These are phyloP conservation scores for Tagetes erecta DNA, from an alignment of 129 eudicot species.

Conservation along the genomic window DNA sequence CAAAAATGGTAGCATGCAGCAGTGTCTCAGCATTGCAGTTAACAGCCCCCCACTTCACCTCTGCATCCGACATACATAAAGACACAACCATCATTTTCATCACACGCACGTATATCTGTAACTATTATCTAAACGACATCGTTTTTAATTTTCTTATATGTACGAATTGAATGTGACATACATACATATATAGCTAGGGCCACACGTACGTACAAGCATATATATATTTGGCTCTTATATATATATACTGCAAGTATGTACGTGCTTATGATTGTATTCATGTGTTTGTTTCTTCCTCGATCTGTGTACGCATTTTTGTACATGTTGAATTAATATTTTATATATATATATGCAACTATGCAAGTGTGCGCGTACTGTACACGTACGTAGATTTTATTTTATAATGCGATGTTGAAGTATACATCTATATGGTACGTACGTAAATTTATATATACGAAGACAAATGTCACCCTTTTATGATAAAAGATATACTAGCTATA, in stretches of 20 bases:
- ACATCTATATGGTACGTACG: too few relatives aligned
- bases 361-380: too few relatives aligned
- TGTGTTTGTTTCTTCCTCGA: neutral
- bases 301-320: neutral
- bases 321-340: neutral
- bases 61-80: conserved; percentile 14
- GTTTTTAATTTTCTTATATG: neutral
- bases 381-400: too few relatives aligned
- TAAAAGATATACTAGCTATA: too few relatives aligned
- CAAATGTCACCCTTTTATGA: too few relatives aligned
- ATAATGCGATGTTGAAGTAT: too few relatives aligned
- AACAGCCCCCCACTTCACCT: conserved; percentile 2
- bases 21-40: conserved; percentile 11
- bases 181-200: neutral
- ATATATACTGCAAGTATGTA: neutral
- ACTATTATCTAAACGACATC: neutral
- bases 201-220: neutral
- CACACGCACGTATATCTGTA: neutral
- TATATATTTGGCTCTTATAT: neutral
- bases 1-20: conserved; percentile 18
- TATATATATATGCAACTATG: too few relatives aligned
- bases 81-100: conserved; percentile 12
- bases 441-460: too few relatives aligned
- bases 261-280: neutral
- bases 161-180: neutral